These are phyloP conservation scores for Diversispora eburnea DNA, from an alignment of 192 early-diverging fungal genomes.

Conservation along the genomic window DNA sequence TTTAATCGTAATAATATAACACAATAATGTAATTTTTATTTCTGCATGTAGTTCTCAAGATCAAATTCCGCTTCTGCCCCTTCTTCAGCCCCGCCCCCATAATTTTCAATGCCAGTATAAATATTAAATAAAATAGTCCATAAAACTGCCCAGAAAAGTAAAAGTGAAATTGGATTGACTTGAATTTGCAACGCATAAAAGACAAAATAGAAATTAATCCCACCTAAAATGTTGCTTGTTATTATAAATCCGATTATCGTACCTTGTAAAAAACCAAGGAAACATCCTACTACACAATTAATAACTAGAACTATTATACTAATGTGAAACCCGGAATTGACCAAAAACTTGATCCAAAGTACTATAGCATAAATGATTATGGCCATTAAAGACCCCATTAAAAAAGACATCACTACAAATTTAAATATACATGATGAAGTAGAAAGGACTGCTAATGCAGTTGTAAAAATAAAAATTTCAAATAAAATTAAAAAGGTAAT, in stretches of 20 bases:
- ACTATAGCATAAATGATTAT: background rate
- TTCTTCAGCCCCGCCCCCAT: background rate
- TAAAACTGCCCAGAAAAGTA: slow-evolving; percentile 20
- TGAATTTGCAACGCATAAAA: background rate
- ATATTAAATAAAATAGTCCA: slow-evolving; percentile 10
- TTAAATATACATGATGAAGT: too few relatives aligned
- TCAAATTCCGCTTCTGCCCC: background rate
- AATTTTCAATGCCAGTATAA: slow-evolving; percentile 1
- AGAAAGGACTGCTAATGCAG: too few relatives aligned
- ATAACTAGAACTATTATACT: background rate
- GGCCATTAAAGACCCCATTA: background rate
- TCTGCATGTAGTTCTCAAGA: background rate
- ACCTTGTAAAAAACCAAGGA: background rate
- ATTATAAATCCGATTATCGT: slow-evolving; percentile 1
- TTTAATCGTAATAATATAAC: too few relatives aligned
- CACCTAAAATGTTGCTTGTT: background rate
- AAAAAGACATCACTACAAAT: background rate
- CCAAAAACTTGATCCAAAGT: background rate
- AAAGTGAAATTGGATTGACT: slow-evolving; percentile 14
- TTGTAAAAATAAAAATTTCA: too few relatives aligned
- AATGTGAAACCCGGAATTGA: too few relatives aligned
- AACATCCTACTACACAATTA: background rate
- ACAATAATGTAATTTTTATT: background rate
- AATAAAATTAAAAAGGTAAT: too few relatives aligned
- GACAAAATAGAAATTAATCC: background rate